These are phyloP conservation scores for Crithidia sp. DNA, from an alignment of 208 protist species.

Conservation along the genomic window DNA sequence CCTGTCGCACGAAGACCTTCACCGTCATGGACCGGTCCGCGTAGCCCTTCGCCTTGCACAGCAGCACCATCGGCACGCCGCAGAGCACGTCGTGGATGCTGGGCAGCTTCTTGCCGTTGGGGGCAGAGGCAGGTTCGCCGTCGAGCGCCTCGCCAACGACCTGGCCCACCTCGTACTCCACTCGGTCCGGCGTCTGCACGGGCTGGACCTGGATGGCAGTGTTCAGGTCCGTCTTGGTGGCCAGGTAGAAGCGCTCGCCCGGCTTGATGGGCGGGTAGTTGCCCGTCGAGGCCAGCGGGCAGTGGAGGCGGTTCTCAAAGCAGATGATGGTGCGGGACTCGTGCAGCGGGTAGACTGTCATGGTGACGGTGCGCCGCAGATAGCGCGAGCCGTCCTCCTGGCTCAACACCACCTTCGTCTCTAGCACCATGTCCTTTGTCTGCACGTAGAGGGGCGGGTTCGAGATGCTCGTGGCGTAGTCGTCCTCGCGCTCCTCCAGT, in stretches of 20 bases:
- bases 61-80: conserved; percentile 37
- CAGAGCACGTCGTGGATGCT: conserved; percentile 54
- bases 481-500: conserved; percentile 25
- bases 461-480: conserved; percentile 52
- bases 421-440: conserved; percentile 56
- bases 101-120: conserved; percentile 10
- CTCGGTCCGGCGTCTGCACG: conserved; percentile 26
- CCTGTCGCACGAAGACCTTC: conserved; percentile 52
- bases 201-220: conserved; percentile 56
- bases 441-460: conserved; percentile 69
- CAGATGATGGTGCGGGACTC: conserved; percentile 65
- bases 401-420: conserved; percentile 51
- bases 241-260: conserved; percentile 64
- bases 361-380: conserved; percentile 56
- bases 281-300: conserved; percentile 33
- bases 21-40: conserved; percentile 23
- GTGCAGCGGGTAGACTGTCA: conserved; percentile 78
- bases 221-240: conserved; percentile 45
- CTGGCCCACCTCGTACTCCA: conserved; percentile 24
- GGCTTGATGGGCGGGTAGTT: conserved; percentile 41
- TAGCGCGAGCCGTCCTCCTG: conserved; percentile 40
- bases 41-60: conserved; percentile 23
- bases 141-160: conserved; percentile 16
- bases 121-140: neutral
- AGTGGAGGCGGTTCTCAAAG: conserved; percentile 74